A percentile compares a stretch with the other conserved stretches of the same genome.
These are phyloP conservation scores for Salvia rosmarinus DNA, from an alignment of 257 asterid species.

Conservation along the genomic window DNA sequence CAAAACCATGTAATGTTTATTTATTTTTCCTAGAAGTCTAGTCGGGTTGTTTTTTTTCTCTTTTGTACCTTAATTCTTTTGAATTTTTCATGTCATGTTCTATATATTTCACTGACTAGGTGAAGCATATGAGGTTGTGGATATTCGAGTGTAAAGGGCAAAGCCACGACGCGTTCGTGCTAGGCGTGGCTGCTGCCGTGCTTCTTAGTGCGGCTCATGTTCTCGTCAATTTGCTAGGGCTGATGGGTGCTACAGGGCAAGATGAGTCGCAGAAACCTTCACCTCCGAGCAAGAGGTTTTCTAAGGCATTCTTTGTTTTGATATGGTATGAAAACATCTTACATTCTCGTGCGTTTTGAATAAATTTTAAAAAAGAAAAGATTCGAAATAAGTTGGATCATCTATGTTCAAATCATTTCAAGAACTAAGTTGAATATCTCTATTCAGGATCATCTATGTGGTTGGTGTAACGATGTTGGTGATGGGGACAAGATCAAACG, in stretches of 20 bases:
- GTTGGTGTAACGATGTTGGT: constrained; percentile 70
- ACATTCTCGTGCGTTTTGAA: no score
- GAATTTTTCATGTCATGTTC: not conserved
- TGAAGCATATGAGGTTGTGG: constrained; percentile 74
- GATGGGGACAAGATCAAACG: constrained; percentile 72
- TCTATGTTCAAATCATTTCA: not conserved
- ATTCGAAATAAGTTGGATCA: not conserved
- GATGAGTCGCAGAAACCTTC: constrained; percentile 50
- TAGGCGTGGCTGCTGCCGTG: constrained; percentile 72
- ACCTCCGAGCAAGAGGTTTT: constrained; percentile 60
- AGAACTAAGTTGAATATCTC: not conserved
- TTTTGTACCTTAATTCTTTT: no score
- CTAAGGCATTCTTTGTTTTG: constrained; percentile 61
- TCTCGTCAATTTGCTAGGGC: constrained; percentile 69
- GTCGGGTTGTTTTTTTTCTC: no score
- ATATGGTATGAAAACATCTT: constrained; percentile 49
- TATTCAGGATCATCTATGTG: constrained; percentile 62
- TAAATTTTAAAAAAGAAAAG: no score
- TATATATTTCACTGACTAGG: constrained; percentile 37
- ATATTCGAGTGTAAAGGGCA: constrained; percentile 88
- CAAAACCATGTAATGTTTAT: constrained; percentile 57
- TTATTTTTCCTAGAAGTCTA: no score
- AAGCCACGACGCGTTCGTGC: constrained; percentile 75
- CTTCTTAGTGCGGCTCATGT: constrained; percentile 68
- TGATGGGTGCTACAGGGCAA: constrained; percentile 49